Evolutionary conservation across 2,329 filamentous ascomycete species (phyloP).

Genomic region (Beauveria brongniartii): DNA sequence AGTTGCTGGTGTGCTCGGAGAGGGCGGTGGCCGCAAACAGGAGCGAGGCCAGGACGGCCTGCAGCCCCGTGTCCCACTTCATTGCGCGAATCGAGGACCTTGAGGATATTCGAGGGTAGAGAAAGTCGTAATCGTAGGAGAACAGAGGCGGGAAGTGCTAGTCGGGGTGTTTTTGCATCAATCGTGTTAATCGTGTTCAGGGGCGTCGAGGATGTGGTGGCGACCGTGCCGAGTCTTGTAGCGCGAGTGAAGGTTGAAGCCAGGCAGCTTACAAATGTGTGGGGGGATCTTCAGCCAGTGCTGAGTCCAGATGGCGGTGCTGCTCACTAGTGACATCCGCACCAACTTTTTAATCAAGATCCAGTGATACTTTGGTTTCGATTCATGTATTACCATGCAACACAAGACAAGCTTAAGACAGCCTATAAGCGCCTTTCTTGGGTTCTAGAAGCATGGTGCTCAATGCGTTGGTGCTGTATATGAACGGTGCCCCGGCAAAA

Average conservation of each 20-base stretch:
- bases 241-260: background rate
- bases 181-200: background rate
- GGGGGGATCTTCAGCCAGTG: background rate
- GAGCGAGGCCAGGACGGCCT: conserved; percentile 39
- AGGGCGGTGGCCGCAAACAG: conserved; percentile 39
- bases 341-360: background rate
- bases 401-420: background rate
- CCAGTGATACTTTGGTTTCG: no score
- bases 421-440: background rate
- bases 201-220: conserved; percentile 1
- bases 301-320: background rate
- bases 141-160: background rate
- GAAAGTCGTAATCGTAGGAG: background rate
- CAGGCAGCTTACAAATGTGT: conserved; percentile 6
- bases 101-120: background rate
- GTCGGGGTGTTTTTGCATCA: background rate
- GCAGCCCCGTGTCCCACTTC: conserved; percentile 40
- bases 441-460: background rate
- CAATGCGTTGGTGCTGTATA: background rate
- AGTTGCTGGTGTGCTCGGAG: conserved; percentile 91
- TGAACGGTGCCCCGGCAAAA: no score
- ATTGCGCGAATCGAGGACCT: conserved; percentile 27
- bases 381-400: background rate
- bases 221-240: background rate
- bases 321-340: background rate